A percentile compares a stretch with the other conserved stretches of the same genome.
Conservation (phyloP, 768 basidiomycete species). For the Amanita rubescens region DNA sequence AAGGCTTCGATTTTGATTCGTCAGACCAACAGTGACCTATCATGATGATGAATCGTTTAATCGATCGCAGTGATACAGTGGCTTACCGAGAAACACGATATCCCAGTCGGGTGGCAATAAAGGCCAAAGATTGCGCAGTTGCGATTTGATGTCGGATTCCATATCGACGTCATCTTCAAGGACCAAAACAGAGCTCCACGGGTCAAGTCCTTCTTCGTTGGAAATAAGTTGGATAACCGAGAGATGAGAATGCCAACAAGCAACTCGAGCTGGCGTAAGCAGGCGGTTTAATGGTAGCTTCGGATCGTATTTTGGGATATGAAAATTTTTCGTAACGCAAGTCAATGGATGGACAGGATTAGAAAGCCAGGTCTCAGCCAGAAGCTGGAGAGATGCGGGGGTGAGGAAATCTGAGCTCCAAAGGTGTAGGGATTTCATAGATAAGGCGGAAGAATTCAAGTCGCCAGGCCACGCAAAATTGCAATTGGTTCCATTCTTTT, state of each 20-base stretch:
- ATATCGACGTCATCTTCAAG: slow-evolving; percentile 78
- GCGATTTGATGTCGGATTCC: slow-evolving; percentile 49
- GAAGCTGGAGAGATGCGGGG: slow-evolving; percentile 5
- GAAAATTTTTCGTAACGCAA: slow-evolving; percentile 37
- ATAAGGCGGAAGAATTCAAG: slow-evolving; percentile 21
- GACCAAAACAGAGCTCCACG: slow-evolving; percentile 39
- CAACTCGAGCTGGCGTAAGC: slow-evolving; percentile 53
- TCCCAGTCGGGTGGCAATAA: slow-evolving; percentile 60
- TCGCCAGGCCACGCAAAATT: slow-evolving; percentile 30
- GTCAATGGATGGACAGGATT: slow-evolving; percentile 19
- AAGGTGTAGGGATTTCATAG: slow-evolving; percentile 16
- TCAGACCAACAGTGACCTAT: slow-evolving; percentile 78
- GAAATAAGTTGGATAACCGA: slow-evolving; percentile 40
- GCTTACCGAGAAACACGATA: slow-evolving; percentile 60
- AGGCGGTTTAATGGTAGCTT: slow-evolving; percentile 37
- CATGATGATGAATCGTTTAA: slow-evolving; percentile 1
- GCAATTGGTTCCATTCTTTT: background rate
- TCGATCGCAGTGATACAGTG: background rate
- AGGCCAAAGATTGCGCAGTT: slow-evolving; percentile 39
- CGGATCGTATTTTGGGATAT: slow-evolving; percentile 25
- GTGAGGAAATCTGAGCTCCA: slow-evolving; percentile 18
- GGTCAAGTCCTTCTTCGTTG: slow-evolving; percentile 16
- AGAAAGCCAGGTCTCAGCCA: background rate
- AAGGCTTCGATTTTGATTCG: slow-evolving; percentile 41
- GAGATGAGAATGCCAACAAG: slow-evolving; percentile 69